phyloP scores from a whole-genome alignment of 2,329 filamentous ascomycete genomes.

The Cryphonectria nitschkei region DNA sequence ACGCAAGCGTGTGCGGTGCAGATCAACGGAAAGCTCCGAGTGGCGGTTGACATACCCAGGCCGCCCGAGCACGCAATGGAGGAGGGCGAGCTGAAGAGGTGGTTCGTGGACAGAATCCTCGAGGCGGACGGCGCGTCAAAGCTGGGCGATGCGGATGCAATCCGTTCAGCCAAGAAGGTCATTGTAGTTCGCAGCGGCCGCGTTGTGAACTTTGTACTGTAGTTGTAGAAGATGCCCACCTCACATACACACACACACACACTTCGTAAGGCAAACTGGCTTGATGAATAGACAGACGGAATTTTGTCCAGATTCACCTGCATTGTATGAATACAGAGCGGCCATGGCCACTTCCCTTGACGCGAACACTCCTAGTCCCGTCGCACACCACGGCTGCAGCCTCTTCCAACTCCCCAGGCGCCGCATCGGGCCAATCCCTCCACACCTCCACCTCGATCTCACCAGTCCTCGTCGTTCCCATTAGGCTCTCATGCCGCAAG shows the following conservation, averaged over 20 bases:
- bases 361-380: slow-evolving; percentile 36
- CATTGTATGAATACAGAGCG: slow-evolving; percentile 47
- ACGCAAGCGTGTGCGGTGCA: slow-evolving; percentile 68
- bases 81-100: slow-evolving; percentile 55
- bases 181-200: slow-evolving; percentile 70
- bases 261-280: not conserved
- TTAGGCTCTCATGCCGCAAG: slow-evolving; percentile 32
- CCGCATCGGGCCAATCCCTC: slow-evolving; percentile 66
- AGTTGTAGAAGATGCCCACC: slow-evolving; percentile 29
- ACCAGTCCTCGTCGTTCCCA: slow-evolving; percentile 33
- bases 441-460: slow-evolving; percentile 64
- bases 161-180: slow-evolving; percentile 61
- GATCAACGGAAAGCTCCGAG: slow-evolving; percentile 78
- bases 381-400: slow-evolving; percentile 32
- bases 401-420: slow-evolving; percentile 36
- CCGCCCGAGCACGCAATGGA: slow-evolving; percentile 45
- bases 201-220: slow-evolving; percentile 75
- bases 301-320: slow-evolving; percentile 11
- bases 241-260: not conserved
- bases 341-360: slow-evolving; percentile 53
- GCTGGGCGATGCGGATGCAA: slow-evolving; percentile 51
- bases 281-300: not conserved
- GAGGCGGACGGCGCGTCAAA: slow-evolving; percentile 63
- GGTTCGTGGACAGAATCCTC: slow-evolving; percentile 65
- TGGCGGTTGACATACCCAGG: slow-evolving; percentile 66